Conservation (phyloP, 169 alveolate genomes). For the Plasmodium ovale region DNA sequence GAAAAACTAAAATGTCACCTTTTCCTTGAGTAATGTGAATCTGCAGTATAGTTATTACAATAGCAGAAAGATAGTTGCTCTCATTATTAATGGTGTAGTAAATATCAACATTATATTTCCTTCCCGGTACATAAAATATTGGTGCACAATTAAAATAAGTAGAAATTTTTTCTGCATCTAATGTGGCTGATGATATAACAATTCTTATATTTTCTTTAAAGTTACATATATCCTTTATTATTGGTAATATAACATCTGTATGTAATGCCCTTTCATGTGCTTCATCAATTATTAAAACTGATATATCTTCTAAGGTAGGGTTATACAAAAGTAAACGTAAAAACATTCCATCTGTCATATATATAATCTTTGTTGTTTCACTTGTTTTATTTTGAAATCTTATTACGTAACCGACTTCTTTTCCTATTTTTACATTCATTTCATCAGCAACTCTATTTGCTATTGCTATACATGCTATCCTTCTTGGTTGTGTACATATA, state of each 20-base stretch:
- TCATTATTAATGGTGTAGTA: slow-evolving; percentile 99
- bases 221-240: slow-evolving; percentile 95
- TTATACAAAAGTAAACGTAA: slow-evolving; percentile 97
- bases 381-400: slow-evolving; percentile 99
- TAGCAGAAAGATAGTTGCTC: slow-evolving; percentile 99
- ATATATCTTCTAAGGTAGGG: slow-evolving; percentile 94
- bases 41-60: slow-evolving; percentile 97
- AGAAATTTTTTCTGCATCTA: slow-evolving; percentile 98
- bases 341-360: slow-evolving; percentile 99
- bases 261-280: slow-evolving; percentile 99
- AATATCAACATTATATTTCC: slow-evolving; percentile 98
- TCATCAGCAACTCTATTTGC: slow-evolving; percentile 99
- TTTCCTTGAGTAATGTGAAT: slow-evolving; percentile 99
- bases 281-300: slow-evolving; percentile 98
- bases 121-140: slow-evolving; percentile 95
- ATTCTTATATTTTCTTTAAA: slow-evolving; percentile 90
- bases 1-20: slow-evolving; percentile 99
- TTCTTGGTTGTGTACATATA: slow-evolving; percentile 99
- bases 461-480: slow-evolving; percentile 99
- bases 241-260: slow-evolving; percentile 99
- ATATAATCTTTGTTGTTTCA: slow-evolving; percentile 95
- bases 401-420: slow-evolving; percentile 94
- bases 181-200: slow-evolving; percentile 96
- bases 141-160: slow-evolving; percentile 97
- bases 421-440: slow-evolving; percentile 97